A percentile compares a stretch with the other conserved stretches of the same genome.
Conservation (phyloP, 2,329 filamentous ascomycete species). For the Annulohypoxylon truncatum region DNA sequence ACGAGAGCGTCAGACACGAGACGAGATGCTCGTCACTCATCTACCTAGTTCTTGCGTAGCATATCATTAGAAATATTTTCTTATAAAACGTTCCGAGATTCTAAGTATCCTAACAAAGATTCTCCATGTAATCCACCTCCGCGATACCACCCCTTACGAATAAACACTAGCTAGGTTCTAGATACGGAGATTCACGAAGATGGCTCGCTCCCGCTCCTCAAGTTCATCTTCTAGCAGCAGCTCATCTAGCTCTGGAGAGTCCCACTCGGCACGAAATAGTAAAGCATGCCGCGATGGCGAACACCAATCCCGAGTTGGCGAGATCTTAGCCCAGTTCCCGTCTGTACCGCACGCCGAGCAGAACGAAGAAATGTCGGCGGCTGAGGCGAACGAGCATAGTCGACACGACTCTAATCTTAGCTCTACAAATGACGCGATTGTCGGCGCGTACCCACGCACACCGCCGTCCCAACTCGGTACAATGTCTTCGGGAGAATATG, state of each 20-base stretch:
- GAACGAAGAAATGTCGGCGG: not conserved
- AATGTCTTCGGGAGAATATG: not conserved
- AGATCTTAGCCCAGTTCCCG: not conserved
- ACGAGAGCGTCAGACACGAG: not conserved
- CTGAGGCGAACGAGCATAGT: not conserved
- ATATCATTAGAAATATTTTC: not conserved
- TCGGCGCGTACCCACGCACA: not conserved
- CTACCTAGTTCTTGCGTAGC: not conserved
- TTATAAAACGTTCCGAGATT: not conserved
- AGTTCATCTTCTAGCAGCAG: constrained; percentile 31
- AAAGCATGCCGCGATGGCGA: constrained; percentile 2
- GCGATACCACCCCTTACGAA: not conserved
- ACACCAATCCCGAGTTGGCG: not conserved
- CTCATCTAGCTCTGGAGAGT: constrained; percentile 29
- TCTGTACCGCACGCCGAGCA: constrained; percentile 5
- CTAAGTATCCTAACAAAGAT: not conserved
- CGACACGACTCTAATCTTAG: too few species aligned
- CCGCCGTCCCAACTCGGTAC: not conserved
- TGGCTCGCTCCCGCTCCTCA: constrained; percentile 20
- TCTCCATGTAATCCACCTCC: too few species aligned
- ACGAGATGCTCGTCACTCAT: not conserved
- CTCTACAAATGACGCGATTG: too few species aligned
- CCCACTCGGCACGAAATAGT: constrained; percentile 9
- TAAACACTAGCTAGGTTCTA: not conserved
- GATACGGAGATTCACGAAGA: not conserved